These are phyloP conservation scores for Scutellaria galericulata DNA, from an alignment of 257 asterid species.

Conservation along the genomic window DNA sequence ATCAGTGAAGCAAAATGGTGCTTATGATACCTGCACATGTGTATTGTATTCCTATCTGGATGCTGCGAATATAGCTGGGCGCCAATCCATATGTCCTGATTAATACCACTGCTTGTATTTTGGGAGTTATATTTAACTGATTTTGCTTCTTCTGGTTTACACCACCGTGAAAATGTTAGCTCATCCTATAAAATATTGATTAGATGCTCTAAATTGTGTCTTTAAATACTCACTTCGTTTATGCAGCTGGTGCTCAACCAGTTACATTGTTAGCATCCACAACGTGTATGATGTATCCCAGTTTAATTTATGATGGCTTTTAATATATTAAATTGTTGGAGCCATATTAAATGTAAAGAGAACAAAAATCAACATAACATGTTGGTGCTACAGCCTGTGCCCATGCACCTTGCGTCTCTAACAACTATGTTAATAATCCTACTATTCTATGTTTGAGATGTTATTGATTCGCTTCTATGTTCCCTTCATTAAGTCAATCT, in stretches of 20 bases:
- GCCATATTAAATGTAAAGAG: no score
- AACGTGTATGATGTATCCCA: neutral
- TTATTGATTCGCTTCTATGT: constrained; percentile 14
- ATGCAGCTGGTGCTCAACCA: neutral
- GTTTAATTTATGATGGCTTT: neutral
- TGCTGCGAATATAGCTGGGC: constrained; percentile 10
- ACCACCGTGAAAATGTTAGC: neutral
- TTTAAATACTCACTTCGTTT: neutral
- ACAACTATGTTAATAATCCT: constrained; percentile 5
- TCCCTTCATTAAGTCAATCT: constrained; percentile 3
- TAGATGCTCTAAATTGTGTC: constrained; percentile 2
- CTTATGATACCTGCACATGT: constrained; percentile 22
- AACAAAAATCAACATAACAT: no score
- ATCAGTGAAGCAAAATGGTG: constrained; percentile 19
- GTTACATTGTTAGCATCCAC: neutral
- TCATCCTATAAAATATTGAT: neutral
- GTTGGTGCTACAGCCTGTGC: no score
- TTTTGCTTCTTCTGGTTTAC: neutral
- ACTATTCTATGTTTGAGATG: constrained; percentile 14
- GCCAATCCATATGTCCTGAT: neutral
- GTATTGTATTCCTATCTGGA: neutral
- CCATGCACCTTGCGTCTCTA: no score
- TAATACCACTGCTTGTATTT: constrained; percentile 4
- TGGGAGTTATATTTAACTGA: constrained; percentile 1
- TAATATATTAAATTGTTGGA: no score